A percentile compares a stretch with the other conserved stretches of the same genome.
Conservation (phyloP, 208 protist species). For the Crithidia fasciculata region DNA sequence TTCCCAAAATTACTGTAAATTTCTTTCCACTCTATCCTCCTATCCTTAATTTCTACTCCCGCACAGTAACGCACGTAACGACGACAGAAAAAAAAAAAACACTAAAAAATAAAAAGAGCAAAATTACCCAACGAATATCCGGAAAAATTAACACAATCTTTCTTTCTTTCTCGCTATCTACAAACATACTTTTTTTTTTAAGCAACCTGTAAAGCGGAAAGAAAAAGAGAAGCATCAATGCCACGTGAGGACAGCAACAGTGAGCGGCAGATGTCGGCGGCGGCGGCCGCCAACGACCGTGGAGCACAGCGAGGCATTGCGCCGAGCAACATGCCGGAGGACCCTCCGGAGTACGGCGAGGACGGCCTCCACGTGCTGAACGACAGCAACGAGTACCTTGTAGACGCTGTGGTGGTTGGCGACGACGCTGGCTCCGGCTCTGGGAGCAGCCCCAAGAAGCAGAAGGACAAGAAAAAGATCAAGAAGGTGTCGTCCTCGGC, state of each 20-base stretch:
- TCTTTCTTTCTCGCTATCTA: no score
- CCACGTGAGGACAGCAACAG: background rate
- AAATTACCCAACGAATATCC: no score
- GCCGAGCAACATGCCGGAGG: conserved; percentile 34
- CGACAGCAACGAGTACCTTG: conserved; percentile 25
- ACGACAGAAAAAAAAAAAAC: no score
- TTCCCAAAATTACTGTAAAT: no score
- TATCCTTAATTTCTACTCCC: no score
- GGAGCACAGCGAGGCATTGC: background rate
- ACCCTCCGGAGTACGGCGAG: conserved; percentile 46
- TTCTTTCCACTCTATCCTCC: no score
- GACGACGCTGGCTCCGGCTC: background rate
- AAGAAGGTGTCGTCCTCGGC: background rate
- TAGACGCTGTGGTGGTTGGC: conserved; percentile 2
- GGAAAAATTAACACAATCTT: no score
- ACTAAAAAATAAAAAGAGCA: no score
- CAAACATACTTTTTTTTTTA: no score
- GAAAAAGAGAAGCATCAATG: background rate
- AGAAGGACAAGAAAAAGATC: background rate
- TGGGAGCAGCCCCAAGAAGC: background rate
- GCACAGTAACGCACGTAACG: no score
- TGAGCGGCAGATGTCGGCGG: background rate
- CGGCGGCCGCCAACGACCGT: background rate
- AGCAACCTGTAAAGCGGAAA: no score
- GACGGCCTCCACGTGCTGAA: conserved; percentile 41